These are phyloP conservation scores for Pseudonectria buxi DNA, from an alignment of 2,329 filamentous ascomycete species.

Conservation along the genomic window DNA sequence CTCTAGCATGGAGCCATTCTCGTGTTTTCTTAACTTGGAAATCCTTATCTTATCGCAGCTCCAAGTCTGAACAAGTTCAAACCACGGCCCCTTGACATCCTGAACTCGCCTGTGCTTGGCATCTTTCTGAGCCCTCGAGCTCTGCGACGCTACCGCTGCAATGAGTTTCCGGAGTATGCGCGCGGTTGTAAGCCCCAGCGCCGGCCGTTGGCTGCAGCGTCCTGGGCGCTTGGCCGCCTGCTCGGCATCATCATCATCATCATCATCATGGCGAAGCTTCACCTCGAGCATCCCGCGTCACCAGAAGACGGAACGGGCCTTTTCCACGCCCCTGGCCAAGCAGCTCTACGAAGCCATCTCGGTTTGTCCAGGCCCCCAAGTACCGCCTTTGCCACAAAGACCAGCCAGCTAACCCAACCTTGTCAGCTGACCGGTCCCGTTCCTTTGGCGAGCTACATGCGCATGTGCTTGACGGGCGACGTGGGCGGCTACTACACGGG, in stretches of 20 bases:
- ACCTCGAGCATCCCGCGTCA: conserved; percentile 14
- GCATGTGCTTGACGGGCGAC: conserved; percentile 91
- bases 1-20: too few relatives aligned
- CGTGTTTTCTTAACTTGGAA: neutral
- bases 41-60: conserved; percentile 1
- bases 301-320: conserved; percentile 49
- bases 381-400: too few relatives aligned
- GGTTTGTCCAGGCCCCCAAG: too few relatives aligned
- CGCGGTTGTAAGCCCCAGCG: too few relatives aligned
- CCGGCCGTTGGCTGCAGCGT: neutral
- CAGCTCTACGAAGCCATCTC: conserved; percentile 80
- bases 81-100: too few relatives aligned
- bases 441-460: conserved; percentile 92
- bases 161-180: too few relatives aligned
- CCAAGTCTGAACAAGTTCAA: neutral
- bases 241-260: conserved; percentile 6
- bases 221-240: conserved; percentile 4
- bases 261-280: conserved; percentile 17
- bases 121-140: too few relatives aligned
- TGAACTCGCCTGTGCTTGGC: too few relatives aligned
- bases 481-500: conserved; percentile 91
- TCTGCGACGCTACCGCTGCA: too few relatives aligned
- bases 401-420: too few relatives aligned
- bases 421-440: conserved; percentile 71
- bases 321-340: conserved; percentile 90